Conservation (phyloP, 805 yeast genomes). For the Ogataea trehaloabstinens region DNA sequence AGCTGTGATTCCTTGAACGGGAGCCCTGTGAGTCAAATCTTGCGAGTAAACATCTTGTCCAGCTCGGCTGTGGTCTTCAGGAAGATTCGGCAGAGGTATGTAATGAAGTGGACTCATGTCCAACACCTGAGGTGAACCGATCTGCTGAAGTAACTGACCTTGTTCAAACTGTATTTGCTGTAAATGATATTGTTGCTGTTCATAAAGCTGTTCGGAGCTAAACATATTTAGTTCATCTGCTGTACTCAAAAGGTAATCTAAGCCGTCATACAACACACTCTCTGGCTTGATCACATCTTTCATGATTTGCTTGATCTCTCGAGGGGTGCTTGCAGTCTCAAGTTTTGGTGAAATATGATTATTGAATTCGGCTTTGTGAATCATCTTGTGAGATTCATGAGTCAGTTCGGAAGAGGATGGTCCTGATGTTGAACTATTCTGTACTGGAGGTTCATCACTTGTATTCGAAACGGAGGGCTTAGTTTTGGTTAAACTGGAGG, state of each 20-base stretch:
- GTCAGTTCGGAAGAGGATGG: background rate
- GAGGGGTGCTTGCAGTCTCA: background rate
- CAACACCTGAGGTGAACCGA: constrained; percentile 11
- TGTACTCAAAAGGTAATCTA: constrained; percentile 29
- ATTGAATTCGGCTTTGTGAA: background rate
- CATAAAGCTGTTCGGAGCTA: constrained; percentile 15
- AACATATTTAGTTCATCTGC: constrained; percentile 17
- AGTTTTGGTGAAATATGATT: background rate
- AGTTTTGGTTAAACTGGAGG: background rate
- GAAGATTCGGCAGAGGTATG: background rate
- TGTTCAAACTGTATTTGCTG: constrained; percentile 19
- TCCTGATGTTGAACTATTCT: background rate
- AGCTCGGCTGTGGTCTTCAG: background rate
- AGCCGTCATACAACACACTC: constrained; percentile 30
- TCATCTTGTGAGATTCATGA: background rate
- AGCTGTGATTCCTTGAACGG: background rate
- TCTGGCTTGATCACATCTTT: constrained; percentile 19
- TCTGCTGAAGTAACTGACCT: constrained; percentile 18
- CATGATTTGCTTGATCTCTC: background rate
- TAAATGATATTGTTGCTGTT: constrained; percentile 16
- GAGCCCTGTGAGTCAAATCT: background rate
- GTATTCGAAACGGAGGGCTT: background rate
- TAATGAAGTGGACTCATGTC: constrained; percentile 7
- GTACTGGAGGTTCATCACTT: background rate
- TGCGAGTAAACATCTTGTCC: background rate